Evolutionary conservation across 2,329 filamentous ascomycete species (phyloP), one percentile per base, ranked within the genome.

Genomic region (Fusarium sp.): DNA sequence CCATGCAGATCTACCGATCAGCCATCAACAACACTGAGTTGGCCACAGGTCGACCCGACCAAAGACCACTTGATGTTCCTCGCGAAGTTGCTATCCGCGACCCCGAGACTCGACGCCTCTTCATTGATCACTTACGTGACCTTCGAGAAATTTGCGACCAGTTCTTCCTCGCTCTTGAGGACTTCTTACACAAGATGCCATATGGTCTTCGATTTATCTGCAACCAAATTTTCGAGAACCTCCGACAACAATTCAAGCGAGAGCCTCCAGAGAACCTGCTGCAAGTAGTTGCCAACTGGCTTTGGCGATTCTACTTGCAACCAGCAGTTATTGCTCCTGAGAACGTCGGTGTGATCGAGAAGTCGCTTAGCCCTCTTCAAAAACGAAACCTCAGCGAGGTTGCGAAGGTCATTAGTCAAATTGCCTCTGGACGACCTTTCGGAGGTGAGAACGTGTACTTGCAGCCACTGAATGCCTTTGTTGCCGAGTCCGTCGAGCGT

Each of bases 11-110:
- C 60, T 98, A 99, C 81, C 89, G 93, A 43, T 96, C 94, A 7
- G 91, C 93, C 16, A 97, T 99, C 81, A 98, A 97, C 82, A 97
- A 99, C 74, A 95, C 98, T 79, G 96, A 99, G 81, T 88, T 99
- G 25, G 90, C 93, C 19, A 99, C 96, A 0, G 96, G 96, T 7
- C 89, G 90, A 70, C 89, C 93, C 21, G 97, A 94, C 78, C 88
- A 88, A 51, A 88, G 96, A 67, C 92, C 90, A 34, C 89, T 93
- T 16, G 94, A 98, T 72, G 91, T 99, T 34, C 91, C 93, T 1
- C 89, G 94, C 67, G 96, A 99, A 78, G 86, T 97, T 72, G 96
- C 96, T n/a, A 98, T 99, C 78, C 91, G 94, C 72, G 96, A 99
- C 76, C 91, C 91, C 1, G 96, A 99, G 80, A 98, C 96, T 2